Conservation (phyloP, 306 rosid species). For the Malus sieversii region DNA sequence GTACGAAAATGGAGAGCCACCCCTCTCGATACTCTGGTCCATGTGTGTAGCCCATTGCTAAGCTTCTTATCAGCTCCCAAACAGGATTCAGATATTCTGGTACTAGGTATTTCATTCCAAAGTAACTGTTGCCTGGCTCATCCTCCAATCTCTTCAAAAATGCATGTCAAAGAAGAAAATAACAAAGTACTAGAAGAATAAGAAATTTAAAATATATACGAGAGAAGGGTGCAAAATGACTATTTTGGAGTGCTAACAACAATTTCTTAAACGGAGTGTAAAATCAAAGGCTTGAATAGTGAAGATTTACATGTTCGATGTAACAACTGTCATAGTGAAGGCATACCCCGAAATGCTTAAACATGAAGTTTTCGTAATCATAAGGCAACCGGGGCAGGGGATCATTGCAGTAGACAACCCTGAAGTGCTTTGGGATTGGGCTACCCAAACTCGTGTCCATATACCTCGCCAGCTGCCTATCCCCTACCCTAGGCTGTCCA, state of each 20-base stretch:
- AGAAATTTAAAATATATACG: not conserved
- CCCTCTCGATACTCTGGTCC: constrained; percentile 66
- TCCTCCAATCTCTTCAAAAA: constrained; percentile 39
- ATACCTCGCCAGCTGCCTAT: constrained; percentile 50
- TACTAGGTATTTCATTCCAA: constrained; percentile 33
- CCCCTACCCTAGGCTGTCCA: constrained; percentile 75
- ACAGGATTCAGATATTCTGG: constrained; percentile 48
- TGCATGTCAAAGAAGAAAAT: constrained; percentile 9
- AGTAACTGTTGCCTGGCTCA: constrained; percentile 65
- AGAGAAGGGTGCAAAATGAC: not conserved
- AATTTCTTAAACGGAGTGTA: no score
- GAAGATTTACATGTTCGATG: constrained; percentile 32
- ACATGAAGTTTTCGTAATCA: constrained; percentile 55
- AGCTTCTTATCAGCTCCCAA: constrained; percentile 65
- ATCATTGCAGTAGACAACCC: constrained; percentile 75
- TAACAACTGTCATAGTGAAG: constrained; percentile 66
- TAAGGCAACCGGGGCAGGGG: constrained; percentile 76
- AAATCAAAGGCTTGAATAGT: not conserved
- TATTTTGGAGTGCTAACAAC: not conserved
- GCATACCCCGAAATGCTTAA: constrained; percentile 62
- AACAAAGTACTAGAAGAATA: constrained; percentile 1
- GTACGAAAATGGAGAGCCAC: constrained; percentile 39
- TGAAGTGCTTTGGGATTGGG: constrained; percentile 51
- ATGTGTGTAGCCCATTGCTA: constrained; percentile 40
- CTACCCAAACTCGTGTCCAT: constrained; percentile 45